These are phyloP conservation scores for Glycine soja DNA, from an alignment of 306 rosid genomes.

Conservation along the genomic window DNA sequence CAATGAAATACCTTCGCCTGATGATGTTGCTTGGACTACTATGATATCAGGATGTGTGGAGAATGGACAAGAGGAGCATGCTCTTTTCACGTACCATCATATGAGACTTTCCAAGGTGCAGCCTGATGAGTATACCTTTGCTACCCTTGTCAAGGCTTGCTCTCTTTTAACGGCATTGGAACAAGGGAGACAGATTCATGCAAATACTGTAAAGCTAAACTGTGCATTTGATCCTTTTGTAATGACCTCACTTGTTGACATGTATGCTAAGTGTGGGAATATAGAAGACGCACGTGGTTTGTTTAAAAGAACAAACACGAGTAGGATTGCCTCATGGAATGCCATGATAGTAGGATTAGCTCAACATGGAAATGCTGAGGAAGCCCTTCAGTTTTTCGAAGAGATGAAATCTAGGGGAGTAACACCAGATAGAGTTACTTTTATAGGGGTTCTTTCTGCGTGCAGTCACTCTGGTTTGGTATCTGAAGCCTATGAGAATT, in stretches of 20 bases:
- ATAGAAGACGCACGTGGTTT: conserved; percentile 70
- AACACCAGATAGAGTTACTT: conserved; percentile 75
- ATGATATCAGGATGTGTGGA: conserved; percentile 84
- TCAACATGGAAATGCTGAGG: conserved; percentile 78
- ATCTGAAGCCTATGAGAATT: conserved; percentile 65
- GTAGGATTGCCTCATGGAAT: conserved; percentile 72
- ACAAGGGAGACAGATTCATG: conserved; percentile 85
- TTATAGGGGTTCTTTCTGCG: conserved; percentile 79
- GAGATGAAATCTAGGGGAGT: conserved; percentile 61
- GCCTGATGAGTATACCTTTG: conserved; percentile 84
- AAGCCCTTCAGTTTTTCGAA: conserved; percentile 69
- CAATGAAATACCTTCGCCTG: conserved; percentile 65
- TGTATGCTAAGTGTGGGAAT: conserved; percentile 88
- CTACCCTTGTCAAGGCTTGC: conserved; percentile 77
- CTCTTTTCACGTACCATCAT: conserved; percentile 66
- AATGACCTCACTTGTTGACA: conserved; percentile 84
- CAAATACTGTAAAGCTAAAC: conserved; percentile 74
- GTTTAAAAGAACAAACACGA: conserved; percentile 57
- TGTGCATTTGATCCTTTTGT: conserved; percentile 71
- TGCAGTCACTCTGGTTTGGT: conserved; percentile 83
- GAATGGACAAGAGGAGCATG: conserved; percentile 75
- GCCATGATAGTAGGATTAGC: conserved; percentile 89
- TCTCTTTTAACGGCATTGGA: conserved; percentile 78
- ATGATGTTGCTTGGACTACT: conserved; percentile 88
- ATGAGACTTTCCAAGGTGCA: conserved; percentile 75